phyloP scores from a whole-genome alignment of 176 grass and related monocot genomes.

The Urochloa ruziziensis region DNA sequence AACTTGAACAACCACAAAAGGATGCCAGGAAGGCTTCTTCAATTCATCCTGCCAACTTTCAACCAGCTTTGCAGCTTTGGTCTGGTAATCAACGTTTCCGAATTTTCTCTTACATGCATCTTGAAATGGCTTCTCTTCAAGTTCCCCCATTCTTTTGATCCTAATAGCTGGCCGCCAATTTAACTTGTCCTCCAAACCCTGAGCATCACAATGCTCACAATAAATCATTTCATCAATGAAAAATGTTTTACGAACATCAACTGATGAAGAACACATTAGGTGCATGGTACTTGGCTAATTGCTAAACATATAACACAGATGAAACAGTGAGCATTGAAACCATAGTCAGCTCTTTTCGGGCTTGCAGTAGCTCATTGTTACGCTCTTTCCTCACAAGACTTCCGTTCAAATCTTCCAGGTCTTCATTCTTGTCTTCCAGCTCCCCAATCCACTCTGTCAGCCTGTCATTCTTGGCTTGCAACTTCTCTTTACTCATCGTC shows the following conservation, averaged over 20 bases:
- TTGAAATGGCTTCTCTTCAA: not conserved
- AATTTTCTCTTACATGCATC: not conserved
- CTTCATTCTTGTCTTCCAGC: not conserved
- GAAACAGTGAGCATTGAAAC: constrained; percentile 38
- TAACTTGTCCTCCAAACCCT: not conserved
- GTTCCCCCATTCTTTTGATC: constrained; percentile 28
- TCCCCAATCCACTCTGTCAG: not conserved
- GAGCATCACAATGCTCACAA: not conserved
- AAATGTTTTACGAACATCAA: not conserved
- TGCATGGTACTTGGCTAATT: constrained; percentile 22
- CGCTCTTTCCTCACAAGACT: constrained; percentile 65
- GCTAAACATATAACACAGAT: not conserved
- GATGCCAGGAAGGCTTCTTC: constrained; percentile 36
- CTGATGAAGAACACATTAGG: not conserved
- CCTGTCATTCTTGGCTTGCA: not conserved
- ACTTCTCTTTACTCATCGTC: not conserved
- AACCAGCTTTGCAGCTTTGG: constrained; percentile 23
- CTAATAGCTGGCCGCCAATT: not conserved
- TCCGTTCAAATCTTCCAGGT: constrained; percentile 58
- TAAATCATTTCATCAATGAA: not conserved
- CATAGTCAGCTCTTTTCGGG: constrained; percentile 61
- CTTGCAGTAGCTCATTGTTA: constrained; percentile 61
- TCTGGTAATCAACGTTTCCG: constrained; percentile 14
- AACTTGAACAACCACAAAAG: constrained; percentile 11
- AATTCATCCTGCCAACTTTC: constrained; percentile 35